Conservation (phyloP, 1,139 yeast species). For the Blastobotrys niveus region DNA sequence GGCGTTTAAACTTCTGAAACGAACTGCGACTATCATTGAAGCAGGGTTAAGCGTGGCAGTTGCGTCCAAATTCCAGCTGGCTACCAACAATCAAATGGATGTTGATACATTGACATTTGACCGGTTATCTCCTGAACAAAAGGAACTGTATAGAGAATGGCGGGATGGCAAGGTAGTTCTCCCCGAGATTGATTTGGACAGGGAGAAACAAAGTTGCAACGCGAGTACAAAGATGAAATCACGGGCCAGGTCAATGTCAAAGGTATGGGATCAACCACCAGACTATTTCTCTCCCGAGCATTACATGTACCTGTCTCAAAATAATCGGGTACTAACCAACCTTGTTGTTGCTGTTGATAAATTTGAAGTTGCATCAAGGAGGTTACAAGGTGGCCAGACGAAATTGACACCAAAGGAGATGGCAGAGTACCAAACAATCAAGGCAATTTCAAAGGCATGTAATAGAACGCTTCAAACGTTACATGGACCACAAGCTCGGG, state of each 20-base stretch:
- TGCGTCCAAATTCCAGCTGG: background rate
- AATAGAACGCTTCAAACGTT: conserved; percentile 1
- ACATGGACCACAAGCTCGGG: background rate
- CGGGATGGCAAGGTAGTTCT: background rate
- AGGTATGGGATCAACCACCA: background rate
- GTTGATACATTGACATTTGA: background rate
- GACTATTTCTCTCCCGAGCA: background rate
- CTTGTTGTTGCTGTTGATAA: conserved; percentile 9
- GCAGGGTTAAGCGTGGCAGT: conserved; percentile 1
- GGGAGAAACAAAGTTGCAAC: background rate
- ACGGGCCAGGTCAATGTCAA: conserved; percentile 6
- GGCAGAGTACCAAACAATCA: conserved; percentile 7
- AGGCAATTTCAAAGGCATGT: conserved; percentile 2
- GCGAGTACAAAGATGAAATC: conserved; percentile 1
- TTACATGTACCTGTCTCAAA: conserved; percentile 3
- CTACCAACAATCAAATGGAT: conserved; percentile 1
- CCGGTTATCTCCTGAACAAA: background rate
- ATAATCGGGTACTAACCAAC: background rate
- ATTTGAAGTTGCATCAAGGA: conserved; percentile 2
- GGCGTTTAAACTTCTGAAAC: background rate
- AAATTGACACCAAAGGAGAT: conserved; percentile 3
- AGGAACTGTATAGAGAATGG: background rate
- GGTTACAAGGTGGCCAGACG: conserved; percentile 5
- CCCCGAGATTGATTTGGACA: conserved; percentile 9
- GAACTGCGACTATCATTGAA: background rate